Evolutionary conservation across 176 grass and related monocot species (phyloP), one percentile per base, ranked within the genome.

Genomic region (Lolium multiflorum): DNA sequence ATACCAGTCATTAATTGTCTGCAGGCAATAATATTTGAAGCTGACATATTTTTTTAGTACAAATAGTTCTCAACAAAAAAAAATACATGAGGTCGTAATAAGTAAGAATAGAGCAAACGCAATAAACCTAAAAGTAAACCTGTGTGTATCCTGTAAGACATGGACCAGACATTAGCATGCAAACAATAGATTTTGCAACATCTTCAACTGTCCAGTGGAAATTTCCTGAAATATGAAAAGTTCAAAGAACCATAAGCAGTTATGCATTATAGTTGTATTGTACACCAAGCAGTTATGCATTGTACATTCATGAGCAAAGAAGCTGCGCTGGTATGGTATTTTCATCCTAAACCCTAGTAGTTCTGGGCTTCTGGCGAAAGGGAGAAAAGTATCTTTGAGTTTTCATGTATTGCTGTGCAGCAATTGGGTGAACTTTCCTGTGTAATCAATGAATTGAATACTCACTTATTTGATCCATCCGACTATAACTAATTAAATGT

Each of bases 1-100:
- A 20, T 98, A 98, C 96, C 96, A 98, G 62, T 98, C 96, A 28
- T 98, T 98, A 41, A 98, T 46, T 86, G 96, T 98, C 96, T 98
- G 68, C 80, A 98, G 81, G 17, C 69, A 82, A 63, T 87, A 78
- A 71, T 81, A 58, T 84, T 83, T 73, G 59, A 84, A 84, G 82
- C 76, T 87, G 25, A 78, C 82, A 86, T 35, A 35, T 74, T 69
- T 22, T 24, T 71, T 76, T 70, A 81, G 25, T 59, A 76, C 41
- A 72, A 74, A 82, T 61, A 64, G 20, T 75, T 75, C 75, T 48
- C 72, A 25, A 47, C 18, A 28, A 31, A 28, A 31, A 81, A 31
- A 25, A 79, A 22, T 35, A 47, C 59, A 26, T 62, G 66, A 83
- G 25, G 20, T 21, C 62, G 35, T 43, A 52, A 31, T 51, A 52